Evolutionary conservation across 352 stramenopile genomes (phyloP).

Genomic region (Pythium sp.): DNA sequence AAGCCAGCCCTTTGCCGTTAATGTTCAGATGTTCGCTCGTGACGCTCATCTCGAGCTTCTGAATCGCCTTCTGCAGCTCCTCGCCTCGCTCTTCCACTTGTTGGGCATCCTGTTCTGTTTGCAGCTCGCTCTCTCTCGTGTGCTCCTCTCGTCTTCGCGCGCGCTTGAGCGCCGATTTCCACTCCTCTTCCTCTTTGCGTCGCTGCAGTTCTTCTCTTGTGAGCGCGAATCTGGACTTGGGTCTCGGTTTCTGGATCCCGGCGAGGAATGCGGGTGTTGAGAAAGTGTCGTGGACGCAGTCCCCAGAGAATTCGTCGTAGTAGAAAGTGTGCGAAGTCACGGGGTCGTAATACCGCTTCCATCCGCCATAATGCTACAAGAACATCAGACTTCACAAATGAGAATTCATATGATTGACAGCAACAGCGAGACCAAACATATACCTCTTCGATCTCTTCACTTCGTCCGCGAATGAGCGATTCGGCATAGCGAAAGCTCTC

Average conservation of each 20-base stretch:
- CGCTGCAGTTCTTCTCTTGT: slow-evolving; percentile 44
- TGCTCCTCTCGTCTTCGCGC: slow-evolving; percentile 38
- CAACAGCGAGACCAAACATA: not conserved
- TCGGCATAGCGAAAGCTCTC: slow-evolving; percentile 61
- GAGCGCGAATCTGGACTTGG: slow-evolving; percentile 28
- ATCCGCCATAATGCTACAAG: slow-evolving; percentile 33
- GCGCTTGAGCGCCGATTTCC: slow-evolving; percentile 55
- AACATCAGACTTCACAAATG: not conserved
- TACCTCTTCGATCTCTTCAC: slow-evolving; percentile 63
- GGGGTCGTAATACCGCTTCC: slow-evolving; percentile 60
- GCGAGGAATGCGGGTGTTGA: slow-evolving; percentile 36
- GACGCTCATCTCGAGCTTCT: slow-evolving; percentile 47
- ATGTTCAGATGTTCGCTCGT: slow-evolving; percentile 53
- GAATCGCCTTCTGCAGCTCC: slow-evolving; percentile 36
- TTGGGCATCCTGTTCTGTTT: slow-evolving; percentile 17
- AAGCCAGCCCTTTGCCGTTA: slow-evolving; percentile 39
- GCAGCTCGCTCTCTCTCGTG: slow-evolving; percentile 22
- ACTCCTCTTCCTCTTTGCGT: slow-evolving; percentile 62
- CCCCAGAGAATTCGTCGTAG: slow-evolving; percentile 58
- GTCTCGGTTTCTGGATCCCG: slow-evolving; percentile 31
- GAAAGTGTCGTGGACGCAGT: slow-evolving; percentile 59
- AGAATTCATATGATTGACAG: not conserved
- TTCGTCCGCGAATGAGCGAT: slow-evolving; percentile 43
- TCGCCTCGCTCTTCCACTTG: slow-evolving; percentile 31
- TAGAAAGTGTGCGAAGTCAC: slow-evolving; percentile 59